A percentile compares a stretch with the other conserved stretches of the same genome.
phyloP scores from a whole-genome alignment of 495 filamentous ascomycete genomes.

The Xylaria telfairii region DNA sequence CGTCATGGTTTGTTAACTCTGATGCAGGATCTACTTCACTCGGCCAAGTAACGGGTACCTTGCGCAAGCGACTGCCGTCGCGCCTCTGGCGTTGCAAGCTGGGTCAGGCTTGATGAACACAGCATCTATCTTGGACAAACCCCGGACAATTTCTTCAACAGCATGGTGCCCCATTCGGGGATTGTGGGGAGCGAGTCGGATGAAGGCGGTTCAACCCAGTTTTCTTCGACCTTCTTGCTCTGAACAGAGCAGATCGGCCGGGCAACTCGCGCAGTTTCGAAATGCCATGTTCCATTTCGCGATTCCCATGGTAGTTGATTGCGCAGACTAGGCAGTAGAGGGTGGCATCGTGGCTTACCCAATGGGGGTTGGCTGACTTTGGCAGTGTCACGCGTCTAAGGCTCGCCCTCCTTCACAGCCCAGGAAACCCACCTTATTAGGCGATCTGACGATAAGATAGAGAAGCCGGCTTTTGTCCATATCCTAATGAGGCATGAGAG shows the following conservation, averaged over 20 bases:
- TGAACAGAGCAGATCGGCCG: constrained; percentile 14
- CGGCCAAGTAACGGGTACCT: constrained; percentile 29
- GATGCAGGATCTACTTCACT: constrained; percentile 26
- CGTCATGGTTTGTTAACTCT: constrained; percentile 1
- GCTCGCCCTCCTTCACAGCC: constrained; percentile 38
- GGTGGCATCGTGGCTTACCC: constrained; percentile 43
- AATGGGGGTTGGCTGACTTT: constrained; percentile 44
- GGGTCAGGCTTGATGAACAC: constrained; percentile 12
- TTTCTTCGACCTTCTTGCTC: neutral
- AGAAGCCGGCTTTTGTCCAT: constrained; percentile 27
- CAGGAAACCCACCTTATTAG: constrained; percentile 33
- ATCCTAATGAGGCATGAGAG: constrained; percentile 29
- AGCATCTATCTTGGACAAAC: constrained; percentile 9
- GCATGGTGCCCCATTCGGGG: neutral
- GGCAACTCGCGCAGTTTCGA: constrained; percentile 26
- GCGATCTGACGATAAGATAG: constrained; percentile 39
- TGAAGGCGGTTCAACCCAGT: neutral
- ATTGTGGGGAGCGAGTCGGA: constrained; percentile 33
- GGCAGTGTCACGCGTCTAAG: constrained; percentile 40
- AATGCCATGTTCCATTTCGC: constrained; percentile 27
- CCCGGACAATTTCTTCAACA: constrained; percentile 1
- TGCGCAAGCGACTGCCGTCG: constrained; percentile 31
- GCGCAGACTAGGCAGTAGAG: constrained; percentile 26
- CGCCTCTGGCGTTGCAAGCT: constrained; percentile 26
- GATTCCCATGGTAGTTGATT: constrained; percentile 38